Evolutionary conservation across 2,329 filamentous ascomycete species (phyloP), one percentile per base, ranked within the genome.

Genomic region (Sordariomycetes sp.): DNA sequence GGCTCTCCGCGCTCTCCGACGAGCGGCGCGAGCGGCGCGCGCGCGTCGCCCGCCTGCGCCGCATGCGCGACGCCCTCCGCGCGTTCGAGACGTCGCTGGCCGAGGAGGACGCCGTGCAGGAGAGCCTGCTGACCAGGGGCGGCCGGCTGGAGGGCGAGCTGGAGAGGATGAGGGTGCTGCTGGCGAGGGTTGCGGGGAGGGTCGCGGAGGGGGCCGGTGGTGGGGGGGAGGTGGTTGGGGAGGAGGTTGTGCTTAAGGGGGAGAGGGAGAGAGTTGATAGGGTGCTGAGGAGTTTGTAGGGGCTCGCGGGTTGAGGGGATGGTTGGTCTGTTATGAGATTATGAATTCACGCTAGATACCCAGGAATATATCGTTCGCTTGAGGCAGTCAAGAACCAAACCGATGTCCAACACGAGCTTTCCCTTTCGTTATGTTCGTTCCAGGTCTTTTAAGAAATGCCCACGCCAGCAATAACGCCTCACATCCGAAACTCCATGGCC

Each of bases 131-230:
- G 1, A 85, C 82, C 55, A 79, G 80, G 35, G 80, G 86, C 65
- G 83, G 85, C 1, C 79, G 83, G 54, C 69, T 90, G 11, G 86
- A 86, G 66, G 74, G 73, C 57, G 87, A 90, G 70, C 72, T 90
- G 58, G 80, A 85, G 67, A 79, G 78, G 61, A 88, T 86, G 79
- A 79, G 84, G 37, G 74, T 85, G 62, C 69, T 90, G 61, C 74
- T 87, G 58, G 77, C 79, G 1, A 75, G 84, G 28, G 82, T 87
- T 0, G 76, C 78, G 4, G 80, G 77, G 2, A 75, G 80, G 22
- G 72, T 86, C 1, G 72, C 69, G 14, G 37, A 16, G 12, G 37
- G 12, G 37, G 37, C 12, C 3, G 37, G 12, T 3, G 37, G 18
- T 11, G 37, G 37, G 3, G 37, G 37, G 37, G 37, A 16, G 12